phyloP scores from a whole-genome alignment of 2,329 filamentous ascomycete species.

The Dothideomycetidae sp. region DNA sequence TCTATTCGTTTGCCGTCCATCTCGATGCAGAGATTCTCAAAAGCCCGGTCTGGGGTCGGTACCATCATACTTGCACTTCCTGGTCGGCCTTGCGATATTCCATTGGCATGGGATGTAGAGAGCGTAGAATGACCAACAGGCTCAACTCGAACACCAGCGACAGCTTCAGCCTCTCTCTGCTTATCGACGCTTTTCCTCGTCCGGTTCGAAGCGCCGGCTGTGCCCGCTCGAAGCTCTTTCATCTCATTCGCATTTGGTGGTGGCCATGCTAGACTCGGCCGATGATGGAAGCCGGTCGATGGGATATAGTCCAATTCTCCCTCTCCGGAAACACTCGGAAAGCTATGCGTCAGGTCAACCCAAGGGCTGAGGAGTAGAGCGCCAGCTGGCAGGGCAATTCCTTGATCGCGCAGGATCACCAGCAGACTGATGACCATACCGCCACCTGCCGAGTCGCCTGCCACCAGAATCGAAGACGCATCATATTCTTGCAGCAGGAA shows the following conservation, averaged over 20 bases:
- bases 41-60: too few species aligned
- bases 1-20: constrained; percentile 57
- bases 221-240: constrained; percentile 10
- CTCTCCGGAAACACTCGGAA: constrained; percentile 69
- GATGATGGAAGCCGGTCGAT: constrained; percentile 73
- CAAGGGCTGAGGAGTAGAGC: constrained; percentile 86
- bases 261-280: constrained; percentile 82
- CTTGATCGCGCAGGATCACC: constrained; percentile 67
- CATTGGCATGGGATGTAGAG: neutral
- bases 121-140: constrained; percentile 15
- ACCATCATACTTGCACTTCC: constrained; percentile 13
- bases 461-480: constrained; percentile 68
- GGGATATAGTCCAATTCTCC: constrained; percentile 78
- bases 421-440: constrained; percentile 76
- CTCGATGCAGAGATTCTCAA: constrained; percentile 47
- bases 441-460: constrained; percentile 84
- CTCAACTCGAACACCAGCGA: constrained; percentile 13
- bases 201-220: constrained; percentile 13
- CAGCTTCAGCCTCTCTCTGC: constrained; percentile 9
- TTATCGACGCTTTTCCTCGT: constrained; percentile 15
- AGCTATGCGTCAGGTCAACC: constrained; percentile 91
- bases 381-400: constrained; percentile 72
- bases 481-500: constrained; percentile 64
- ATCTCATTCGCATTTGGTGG: constrained; percentile 72
- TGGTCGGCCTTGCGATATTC: constrained; percentile 1